Evolutionary conservation across 2,329 filamentous ascomycete species (phyloP), one percentile per base, ranked within the genome.

Genomic region (Teratosphaeria zuluensis): DNA sequence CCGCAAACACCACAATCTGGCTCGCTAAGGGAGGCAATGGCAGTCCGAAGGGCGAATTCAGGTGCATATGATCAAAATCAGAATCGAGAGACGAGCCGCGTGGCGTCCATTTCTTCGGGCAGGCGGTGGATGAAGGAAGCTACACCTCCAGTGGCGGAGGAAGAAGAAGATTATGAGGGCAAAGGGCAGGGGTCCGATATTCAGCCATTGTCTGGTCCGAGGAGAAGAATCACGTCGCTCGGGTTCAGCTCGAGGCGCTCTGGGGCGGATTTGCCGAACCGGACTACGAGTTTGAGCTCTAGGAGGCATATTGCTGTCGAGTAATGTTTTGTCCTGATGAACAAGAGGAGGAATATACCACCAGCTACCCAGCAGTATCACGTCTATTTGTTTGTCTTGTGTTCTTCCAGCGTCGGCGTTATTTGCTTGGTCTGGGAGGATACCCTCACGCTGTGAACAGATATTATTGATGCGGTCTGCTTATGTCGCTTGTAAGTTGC

Each of bases 81-180:
- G 16, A 60, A 63, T 54, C 56, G 58, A 30, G 59, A 64, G 7
- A n/a, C 56, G 5, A 56, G 59, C 6, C 60, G 64, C 16, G 60
- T 62, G 21, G 55, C 62, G 21, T 66, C 64, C 21, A 38, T 66
- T 31, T 59, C 33, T 19, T 54, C 60, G 9, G 64, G 61, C 12
- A 31, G 60, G 16, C 57, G 64, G 24, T 64, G 59, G 52, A 54
- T 56, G 5, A 58, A 58, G 8, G 61, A 64, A 24, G 53, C 60
- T 8, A 63, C 64, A 31, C 60, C 63, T 19, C 60, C 64, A 1
- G 54, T 65, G 31, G 42, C 61, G 33, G 64, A 65, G 53, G 64
- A 63, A 38, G 46, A 16, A 32, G 51, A 42, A 24, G 52, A 60
- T 8, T 58, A 60, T 56, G 64, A 63, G 33, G 60, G 60, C 42